Conservation (phyloP, 2,329 filamentous ascomycete genomes). For the Microcyclosporella mali region DNA sequence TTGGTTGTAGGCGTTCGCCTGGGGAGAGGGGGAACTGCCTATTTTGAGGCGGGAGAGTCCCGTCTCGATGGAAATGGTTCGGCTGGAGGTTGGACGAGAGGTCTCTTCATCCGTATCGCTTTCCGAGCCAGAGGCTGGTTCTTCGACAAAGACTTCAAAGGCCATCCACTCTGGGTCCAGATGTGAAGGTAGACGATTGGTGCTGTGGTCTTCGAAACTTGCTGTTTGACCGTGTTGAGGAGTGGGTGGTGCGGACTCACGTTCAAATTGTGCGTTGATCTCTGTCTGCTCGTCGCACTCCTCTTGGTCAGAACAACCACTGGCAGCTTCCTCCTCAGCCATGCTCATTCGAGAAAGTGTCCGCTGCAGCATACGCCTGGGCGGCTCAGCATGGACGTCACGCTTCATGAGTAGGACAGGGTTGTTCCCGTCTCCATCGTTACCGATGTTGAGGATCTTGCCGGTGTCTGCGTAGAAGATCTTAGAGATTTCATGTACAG, state of each 20-base stretch:
- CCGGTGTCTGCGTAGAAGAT: constrained; percentile 92
- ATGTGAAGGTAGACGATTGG: constrained; percentile 41
- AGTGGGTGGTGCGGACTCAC: constrained; percentile 33
- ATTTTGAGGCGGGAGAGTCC: constrained; percentile 32
- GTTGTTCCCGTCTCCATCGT: constrained; percentile 61
- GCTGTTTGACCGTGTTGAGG: constrained; percentile 6
- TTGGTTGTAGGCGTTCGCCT: constrained; percentile 12
- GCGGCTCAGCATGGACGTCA: constrained; percentile 58
- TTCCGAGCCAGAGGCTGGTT: constrained; percentile 44
- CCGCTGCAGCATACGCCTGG: constrained; percentile 51
- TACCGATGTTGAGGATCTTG: constrained; percentile 77
- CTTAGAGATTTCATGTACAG: constrained; percentile 72
- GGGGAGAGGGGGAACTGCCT: constrained; percentile 30
- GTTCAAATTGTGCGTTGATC: constrained; percentile 40
- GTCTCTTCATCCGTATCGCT: constrained; percentile 7
- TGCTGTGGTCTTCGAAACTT: neutral
- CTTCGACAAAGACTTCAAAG: constrained; percentile 72
- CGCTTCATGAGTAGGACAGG: constrained; percentile 70
- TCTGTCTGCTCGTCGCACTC: constrained; percentile 38
- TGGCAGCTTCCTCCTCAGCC: constrained; percentile 9
- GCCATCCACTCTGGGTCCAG: constrained; percentile 89
- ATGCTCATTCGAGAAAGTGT: constrained; percentile 14
- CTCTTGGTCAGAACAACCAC: constrained; percentile 18
- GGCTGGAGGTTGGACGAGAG: constrained; percentile 12
- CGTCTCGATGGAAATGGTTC: constrained; percentile 35